phyloP scores from a whole-genome alignment of 2,329 filamentous ascomycete species.

The Ilyonectria mors-panacis region DNA sequence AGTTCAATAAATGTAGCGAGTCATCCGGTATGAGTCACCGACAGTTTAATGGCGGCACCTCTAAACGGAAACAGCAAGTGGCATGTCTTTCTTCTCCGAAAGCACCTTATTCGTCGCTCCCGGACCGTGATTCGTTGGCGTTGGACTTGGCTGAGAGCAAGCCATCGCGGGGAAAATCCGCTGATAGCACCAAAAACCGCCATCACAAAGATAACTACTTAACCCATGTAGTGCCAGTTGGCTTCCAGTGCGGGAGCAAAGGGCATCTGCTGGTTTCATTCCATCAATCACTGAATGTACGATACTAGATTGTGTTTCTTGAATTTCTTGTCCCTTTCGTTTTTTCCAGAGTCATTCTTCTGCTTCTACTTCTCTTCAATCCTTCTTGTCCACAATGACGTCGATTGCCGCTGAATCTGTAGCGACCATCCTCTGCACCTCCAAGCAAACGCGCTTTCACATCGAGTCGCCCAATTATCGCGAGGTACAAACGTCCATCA shows the following conservation, averaged over 20 bases:
- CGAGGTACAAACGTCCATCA: slow-evolving; percentile 61
- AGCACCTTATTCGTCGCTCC: background rate
- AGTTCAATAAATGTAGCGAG: slow-evolving; percentile 21
- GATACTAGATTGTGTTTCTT: background rate
- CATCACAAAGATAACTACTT: background rate
- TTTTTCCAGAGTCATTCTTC: background rate
- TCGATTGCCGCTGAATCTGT: slow-evolving; percentile 66
- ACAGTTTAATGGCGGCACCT: slow-evolving; percentile 7
- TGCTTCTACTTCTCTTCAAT: background rate
- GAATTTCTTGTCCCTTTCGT: background rate
- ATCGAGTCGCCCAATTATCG: slow-evolving; percentile 68
- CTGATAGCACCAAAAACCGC: background rate
- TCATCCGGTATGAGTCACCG: slow-evolving; percentile 47
- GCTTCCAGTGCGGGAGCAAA: background rate
- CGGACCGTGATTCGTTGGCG: background rate
- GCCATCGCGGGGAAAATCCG: background rate
- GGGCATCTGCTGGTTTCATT: background rate
- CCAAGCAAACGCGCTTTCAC: slow-evolving; percentile 78
- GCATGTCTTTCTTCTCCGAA: slow-evolving; percentile 10
- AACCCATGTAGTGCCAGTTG: background rate
- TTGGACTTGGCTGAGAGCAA: background rate
- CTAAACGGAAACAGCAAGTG: slow-evolving; percentile 6
- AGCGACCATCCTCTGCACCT: slow-evolving; percentile 72
- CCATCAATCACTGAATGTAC: background rate
- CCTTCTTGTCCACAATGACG: slow-evolving; percentile 56